A percentile compares a stretch with the other conserved stretches of the same genome.
Evolutionary conservation across 1,139 yeast species (phyloP).

Genomic region (Saccharomyces hybrid): DNA sequence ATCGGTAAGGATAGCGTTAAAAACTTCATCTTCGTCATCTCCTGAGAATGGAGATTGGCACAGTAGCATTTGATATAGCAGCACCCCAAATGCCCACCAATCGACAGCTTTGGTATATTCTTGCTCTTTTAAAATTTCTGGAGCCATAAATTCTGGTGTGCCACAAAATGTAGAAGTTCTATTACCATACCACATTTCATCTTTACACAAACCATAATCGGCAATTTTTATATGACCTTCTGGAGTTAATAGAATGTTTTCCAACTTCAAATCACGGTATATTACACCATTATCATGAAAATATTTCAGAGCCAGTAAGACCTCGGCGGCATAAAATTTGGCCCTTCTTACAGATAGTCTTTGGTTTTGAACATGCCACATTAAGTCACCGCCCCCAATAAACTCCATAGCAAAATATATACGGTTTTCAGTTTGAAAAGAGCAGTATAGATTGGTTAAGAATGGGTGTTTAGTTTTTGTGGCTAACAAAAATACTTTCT

Average conservation of each 20-base stretch:
- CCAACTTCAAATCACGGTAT: constrained; percentile 92
- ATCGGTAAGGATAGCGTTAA: constrained; percentile 94
- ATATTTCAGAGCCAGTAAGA: constrained; percentile 78
- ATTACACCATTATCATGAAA: constrained; percentile 95
- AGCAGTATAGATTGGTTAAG: constrained; percentile 81
- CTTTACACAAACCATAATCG: constrained; percentile 95
- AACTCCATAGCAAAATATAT: constrained; percentile 98
- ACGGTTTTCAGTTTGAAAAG: constrained; percentile 96
- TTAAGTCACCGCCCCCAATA: constrained; percentile 94
- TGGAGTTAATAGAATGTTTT: constrained; percentile 79
- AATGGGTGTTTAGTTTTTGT: constrained; percentile 90
- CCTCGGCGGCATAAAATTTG: constrained; percentile 95
- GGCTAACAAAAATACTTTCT: constrained; percentile 85
- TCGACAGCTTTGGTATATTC: constrained; percentile 91
- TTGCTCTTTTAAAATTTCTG: constrained; percentile 90
- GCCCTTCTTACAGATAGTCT: constrained; percentile 87
- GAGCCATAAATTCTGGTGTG: constrained; percentile 99
- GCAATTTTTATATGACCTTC: constrained; percentile 96
- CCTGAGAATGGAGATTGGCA: constrained; percentile 98
- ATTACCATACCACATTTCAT: constrained; percentile 85
- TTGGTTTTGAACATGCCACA: constrained; percentile 98
- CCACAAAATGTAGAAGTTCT: constrained; percentile 97
- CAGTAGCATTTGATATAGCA: constrained; percentile 88
- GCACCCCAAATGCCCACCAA: constrained; percentile 99
- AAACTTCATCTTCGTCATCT: constrained; percentile 96